Evolutionary conservation across 441 rosid species (phyloP).

Genomic region (Bocquillonia castaneifolia): DNA sequence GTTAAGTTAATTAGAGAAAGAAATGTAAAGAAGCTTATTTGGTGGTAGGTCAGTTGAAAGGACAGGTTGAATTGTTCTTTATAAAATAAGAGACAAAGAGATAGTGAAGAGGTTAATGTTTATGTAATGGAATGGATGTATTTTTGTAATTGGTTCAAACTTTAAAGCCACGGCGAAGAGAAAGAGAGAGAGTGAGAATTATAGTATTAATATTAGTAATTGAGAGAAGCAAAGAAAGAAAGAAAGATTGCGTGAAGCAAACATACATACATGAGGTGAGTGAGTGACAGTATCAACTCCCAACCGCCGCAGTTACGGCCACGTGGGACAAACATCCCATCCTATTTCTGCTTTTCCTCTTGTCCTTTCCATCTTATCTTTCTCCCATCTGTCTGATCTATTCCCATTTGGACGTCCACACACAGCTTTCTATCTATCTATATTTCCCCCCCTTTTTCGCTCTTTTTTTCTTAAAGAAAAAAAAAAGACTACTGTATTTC

Average conservation of each 20-base stretch:
- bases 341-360: slow-evolving; percentile 25
- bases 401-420: no score
- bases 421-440: no score
- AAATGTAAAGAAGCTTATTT: background rate
- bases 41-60: slow-evolving; percentile 13
- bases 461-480: no score
- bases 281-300: slow-evolving; percentile 32
- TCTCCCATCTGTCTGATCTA: no score
- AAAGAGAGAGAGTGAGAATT: background rate
- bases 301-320: slow-evolving; percentile 42
- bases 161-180: slow-evolving; percentile 40
- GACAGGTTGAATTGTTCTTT: background rate
- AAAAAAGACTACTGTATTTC: no score
- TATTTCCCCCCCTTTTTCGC: background rate
- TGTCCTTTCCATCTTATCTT: slow-evolving; percentile 17
- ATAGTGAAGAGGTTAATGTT: background rate
- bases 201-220: slow-evolving; percentile 4
- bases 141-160: slow-evolving; percentile 25
- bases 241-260: slow-evolving; percentile 52
- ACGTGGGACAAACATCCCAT: slow-evolving; percentile 35
- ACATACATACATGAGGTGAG: slow-evolving; percentile 26
- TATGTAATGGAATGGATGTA: no score
- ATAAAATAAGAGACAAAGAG: no score
- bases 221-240: slow-evolving; percentile 50
- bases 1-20: slow-evolving; percentile 18